Conservation (phyloP, 345 rosid genomes). For the Bruguiera gymnorhiza region DNA sequence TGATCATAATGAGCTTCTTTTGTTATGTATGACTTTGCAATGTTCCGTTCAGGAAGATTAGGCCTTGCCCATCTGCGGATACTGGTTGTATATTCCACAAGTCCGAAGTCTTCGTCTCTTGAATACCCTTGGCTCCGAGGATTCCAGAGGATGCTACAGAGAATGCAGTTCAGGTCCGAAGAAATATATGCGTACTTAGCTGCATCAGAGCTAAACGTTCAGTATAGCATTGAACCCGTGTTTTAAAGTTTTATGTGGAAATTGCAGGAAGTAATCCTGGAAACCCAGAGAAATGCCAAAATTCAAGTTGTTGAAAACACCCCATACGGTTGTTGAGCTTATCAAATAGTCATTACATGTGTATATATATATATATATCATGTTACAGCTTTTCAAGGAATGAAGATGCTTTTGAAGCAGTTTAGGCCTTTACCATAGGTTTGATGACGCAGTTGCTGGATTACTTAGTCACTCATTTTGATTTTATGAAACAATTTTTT, state of each 20-base stretch:
- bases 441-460: background rate
- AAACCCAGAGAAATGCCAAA: slow-evolving; percentile 68
- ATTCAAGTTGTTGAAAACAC: slow-evolving; percentile 56
- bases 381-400: no score
- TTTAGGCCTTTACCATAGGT: background rate
- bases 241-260: slow-evolving; percentile 37
- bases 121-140: slow-evolving; percentile 49
- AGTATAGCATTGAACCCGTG: background rate
- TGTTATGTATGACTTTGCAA: background rate
- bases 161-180: slow-evolving; percentile 54
- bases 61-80: slow-evolving; percentile 85
- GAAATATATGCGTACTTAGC: background rate
- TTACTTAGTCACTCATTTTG: background rate
- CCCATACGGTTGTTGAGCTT: slow-evolving; percentile 44
- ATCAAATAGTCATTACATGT: no score
- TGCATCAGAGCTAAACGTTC: background rate
- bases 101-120: slow-evolving; percentile 78
- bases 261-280: slow-evolving; percentile 59
- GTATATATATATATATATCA: no score
- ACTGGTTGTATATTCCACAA: slow-evolving; percentile 87
- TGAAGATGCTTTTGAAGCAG: no score
- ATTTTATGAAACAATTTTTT: background rate
- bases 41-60: slow-evolving; percentile 48
- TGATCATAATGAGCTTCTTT: background rate
- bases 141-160: slow-evolving; percentile 50